Conservation (phyloP, 192 early-diverging fungal genomes). For the Obelidium mucronatum region DNA sequence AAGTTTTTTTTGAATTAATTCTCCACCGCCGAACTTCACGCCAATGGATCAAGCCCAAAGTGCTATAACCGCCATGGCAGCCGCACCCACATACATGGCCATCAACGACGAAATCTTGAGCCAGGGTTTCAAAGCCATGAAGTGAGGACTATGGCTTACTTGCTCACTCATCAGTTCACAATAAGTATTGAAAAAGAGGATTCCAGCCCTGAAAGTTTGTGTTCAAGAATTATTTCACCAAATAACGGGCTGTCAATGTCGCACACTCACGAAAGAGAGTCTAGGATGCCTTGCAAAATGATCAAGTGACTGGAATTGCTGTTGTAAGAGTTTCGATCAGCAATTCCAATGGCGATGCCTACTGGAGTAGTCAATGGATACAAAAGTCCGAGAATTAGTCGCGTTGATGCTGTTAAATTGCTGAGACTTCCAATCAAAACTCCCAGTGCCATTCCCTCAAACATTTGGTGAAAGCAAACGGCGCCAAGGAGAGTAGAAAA, state of each 20-base stretch:
- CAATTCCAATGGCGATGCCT: slow-evolving; percentile 81
- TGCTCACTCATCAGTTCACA: slow-evolving; percentile 79
- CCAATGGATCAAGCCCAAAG: slow-evolving; percentile 75
- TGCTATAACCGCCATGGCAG: slow-evolving; percentile 77
- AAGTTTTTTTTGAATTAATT: too few relatives aligned
- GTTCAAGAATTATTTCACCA: neutral
- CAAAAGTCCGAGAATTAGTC: slow-evolving; percentile 34
- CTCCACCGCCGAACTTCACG: too few relatives aligned
- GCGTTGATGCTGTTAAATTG: neutral
- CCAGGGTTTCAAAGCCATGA: slow-evolving; percentile 46
- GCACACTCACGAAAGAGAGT: slow-evolving; percentile 67
- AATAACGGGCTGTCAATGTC: neutral
- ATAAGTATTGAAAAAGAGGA: slow-evolving; percentile 80
- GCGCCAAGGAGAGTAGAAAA: slow-evolving; percentile 55
- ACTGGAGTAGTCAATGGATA: slow-evolving; percentile 83
- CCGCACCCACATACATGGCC: slow-evolving; percentile 76
- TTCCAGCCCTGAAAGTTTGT: slow-evolving; percentile 76
- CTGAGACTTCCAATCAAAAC: slow-evolving; percentile 26
- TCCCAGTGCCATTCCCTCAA: slow-evolving; percentile 48
- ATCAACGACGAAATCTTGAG: slow-evolving; percentile 63
- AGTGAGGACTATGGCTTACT: slow-evolving; percentile 63
- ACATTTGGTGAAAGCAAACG: slow-evolving; percentile 56
- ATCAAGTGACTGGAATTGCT: slow-evolving; percentile 59
- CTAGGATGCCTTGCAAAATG: slow-evolving; percentile 75
- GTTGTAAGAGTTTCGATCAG: slow-evolving; percentile 67